Percentiles rank a stretch among this genome's conserved stretches.
Conservation (phyloP, 148 eudicot genomes). For the Dianthus caryophyllus region DNA sequence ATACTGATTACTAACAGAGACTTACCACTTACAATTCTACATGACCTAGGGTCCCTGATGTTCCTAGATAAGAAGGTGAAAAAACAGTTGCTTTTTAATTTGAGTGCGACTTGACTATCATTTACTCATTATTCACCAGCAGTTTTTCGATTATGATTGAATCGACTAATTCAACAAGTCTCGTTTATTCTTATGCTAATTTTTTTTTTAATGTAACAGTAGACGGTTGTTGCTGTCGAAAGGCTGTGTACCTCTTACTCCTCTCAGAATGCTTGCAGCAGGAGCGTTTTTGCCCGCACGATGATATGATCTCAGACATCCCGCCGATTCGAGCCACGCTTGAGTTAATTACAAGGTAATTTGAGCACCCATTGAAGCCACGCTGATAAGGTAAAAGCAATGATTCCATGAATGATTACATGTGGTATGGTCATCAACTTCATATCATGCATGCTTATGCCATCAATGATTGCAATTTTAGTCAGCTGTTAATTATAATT, state of each 20-base stretch:
- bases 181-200: neutral
- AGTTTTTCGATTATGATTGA: neutral
- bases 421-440: conserved; percentile 28
- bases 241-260: neutral
- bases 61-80: conserved; percentile 15
- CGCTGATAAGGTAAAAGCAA: conserved; percentile 29
- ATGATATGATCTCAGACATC: neutral
- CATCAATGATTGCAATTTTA: conserved; percentile 32
- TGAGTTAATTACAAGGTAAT: conserved; percentile 3
- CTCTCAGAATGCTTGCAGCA: neutral
- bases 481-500: conserved; percentile 18
- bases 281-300: neutral
- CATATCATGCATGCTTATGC: conserved; percentile 33
- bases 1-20: conserved; percentile 25
- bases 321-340: neutral
- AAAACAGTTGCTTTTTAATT: neutral
- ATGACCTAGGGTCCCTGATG: conserved; percentile 17
- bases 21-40: conserved; percentile 11
- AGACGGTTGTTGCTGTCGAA: neutral
- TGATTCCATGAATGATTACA: conserved; percentile 28
- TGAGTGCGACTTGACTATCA: conserved; percentile 13
- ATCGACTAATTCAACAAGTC: neutral
- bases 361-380: conserved; percentile 22
- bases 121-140: neutral
- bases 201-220: neutral